Evolutionary conservation across 257 asterid genomes (phyloP).

Genomic region (Plantago ovata): DNA sequence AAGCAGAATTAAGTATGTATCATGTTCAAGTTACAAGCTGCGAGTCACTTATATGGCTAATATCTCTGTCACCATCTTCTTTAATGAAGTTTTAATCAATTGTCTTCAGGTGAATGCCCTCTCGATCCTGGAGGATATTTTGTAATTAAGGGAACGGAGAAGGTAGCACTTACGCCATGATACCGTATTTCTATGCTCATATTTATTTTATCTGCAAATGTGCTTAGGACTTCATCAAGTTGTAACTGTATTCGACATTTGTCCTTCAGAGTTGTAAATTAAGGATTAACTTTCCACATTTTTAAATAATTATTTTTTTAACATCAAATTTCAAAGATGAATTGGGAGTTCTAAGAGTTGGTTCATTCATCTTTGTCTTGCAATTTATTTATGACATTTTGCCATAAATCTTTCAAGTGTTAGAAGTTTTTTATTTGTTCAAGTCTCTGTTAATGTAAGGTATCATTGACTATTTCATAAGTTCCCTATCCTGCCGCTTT

Average conservation of each 20-base stretch:
- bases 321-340: too few species aligned
- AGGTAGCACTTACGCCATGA: slow-evolving; percentile 45
- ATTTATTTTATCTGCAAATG: slow-evolving; percentile 11
- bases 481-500: neutral
- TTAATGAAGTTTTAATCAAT: slow-evolving; percentile 14
- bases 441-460: too few species aligned
- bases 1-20: neutral
- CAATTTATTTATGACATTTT: too few species aligned
- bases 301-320: too few species aligned
- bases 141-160: slow-evolving; percentile 82
- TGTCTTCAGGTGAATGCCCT: slow-evolving; percentile 82
- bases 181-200: slow-evolving; percentile 14
- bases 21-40: neutral
- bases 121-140: slow-evolving; percentile 98
- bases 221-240: neutral
- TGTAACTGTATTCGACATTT: neutral
- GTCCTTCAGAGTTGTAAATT: too few species aligned
- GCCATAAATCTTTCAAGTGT: too few species aligned
- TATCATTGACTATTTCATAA: too few species aligned
- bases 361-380: too few species aligned
- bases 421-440: too few species aligned
- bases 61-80: neutral
- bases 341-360: too few species aligned
- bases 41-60: slow-evolving; percentile 9
- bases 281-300: too few species aligned